A percentile compares a stretch with the other conserved stretches of the same genome.
Conservation (phyloP, 176 grass and related monocot genomes). For the Carex parvula region DNA sequence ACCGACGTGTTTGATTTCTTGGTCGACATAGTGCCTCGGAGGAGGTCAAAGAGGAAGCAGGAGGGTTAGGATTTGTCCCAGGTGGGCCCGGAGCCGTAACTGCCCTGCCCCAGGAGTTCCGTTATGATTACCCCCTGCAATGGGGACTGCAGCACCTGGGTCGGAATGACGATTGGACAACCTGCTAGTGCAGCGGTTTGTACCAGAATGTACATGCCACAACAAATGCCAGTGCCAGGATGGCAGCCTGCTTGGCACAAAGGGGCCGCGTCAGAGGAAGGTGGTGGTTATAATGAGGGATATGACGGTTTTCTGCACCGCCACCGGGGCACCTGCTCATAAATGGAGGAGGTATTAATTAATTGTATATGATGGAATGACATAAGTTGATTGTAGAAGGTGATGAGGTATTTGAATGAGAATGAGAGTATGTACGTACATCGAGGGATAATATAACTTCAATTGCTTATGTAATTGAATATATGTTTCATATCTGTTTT, state of each 20-base stretch:
- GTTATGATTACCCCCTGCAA: conserved; percentile 63
- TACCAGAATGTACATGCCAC: conserved; percentile 23
- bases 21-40: conserved; percentile 87
- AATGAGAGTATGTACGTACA: no score
- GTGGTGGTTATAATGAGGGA: conserved; percentile 42
- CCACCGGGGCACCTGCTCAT: not conserved
- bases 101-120: conserved; percentile 41
- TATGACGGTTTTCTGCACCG: conserved; percentile 38
- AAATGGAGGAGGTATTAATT: not conserved
- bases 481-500: not conserved
- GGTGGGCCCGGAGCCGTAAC: conserved; percentile 28
- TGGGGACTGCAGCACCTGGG: conserved; percentile 51
- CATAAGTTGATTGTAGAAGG: not conserved
- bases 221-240: conserved; percentile 49
- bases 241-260: conserved; percentile 66
- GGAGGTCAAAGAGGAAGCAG: conserved; percentile 70
- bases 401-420: no score
- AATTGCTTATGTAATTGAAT: not conserved
- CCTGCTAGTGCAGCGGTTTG: conserved; percentile 18
- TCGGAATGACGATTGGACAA: conserved; percentile 36
- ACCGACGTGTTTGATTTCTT: conserved; percentile 99
- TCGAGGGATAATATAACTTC: conserved; percentile 7
- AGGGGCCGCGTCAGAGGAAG: conserved; percentile 37
- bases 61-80: conserved; percentile 46
- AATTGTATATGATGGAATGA: conserved; percentile 12